These are phyloP conservation scores for Carpinus viminea DNA, from an alignment of 306 rosid genomes.

Conservation along the genomic window DNA sequence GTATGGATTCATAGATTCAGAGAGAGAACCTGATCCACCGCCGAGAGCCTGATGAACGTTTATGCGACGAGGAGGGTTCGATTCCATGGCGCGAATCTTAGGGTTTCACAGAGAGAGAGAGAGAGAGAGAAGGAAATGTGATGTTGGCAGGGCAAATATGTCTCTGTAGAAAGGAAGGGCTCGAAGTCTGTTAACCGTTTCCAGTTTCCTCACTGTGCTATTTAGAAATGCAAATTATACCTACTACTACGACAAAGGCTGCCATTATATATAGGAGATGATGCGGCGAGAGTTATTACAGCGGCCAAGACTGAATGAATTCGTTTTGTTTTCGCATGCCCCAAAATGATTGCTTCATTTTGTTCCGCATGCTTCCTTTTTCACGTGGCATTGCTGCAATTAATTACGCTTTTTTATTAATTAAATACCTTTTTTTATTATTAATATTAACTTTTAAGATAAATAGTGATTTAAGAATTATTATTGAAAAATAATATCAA, in stretches of 20 bases:
- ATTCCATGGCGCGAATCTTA: constrained; percentile 64
- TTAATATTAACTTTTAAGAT: no score
- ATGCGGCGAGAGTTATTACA: background rate
- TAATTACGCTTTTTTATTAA: no score
- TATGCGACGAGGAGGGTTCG: constrained; percentile 47
- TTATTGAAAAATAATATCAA: no score
- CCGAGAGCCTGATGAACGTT: constrained; percentile 81
- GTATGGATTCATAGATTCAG: constrained; percentile 1
- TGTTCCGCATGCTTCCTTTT: background rate
- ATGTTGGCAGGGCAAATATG: background rate
- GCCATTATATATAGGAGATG: background rate
- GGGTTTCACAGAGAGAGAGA: constrained; percentile 43
- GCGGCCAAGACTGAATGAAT: background rate
- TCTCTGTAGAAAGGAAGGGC: background rate
- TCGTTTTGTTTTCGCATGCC: background rate
- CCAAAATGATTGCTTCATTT: background rate
- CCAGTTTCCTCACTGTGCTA: background rate
- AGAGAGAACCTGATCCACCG: constrained; percentile 67
- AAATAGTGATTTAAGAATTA: no score
- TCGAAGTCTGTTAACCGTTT: background rate
- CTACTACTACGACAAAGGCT: no score
- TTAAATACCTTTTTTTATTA: no score
- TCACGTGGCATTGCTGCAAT: background rate
- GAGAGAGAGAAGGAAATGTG: constrained; percentile 1
- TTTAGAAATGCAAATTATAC: background rate